phyloP scores from a whole-genome alignment of 169 alveolate species.

The Plasmodium inui region DNA sequence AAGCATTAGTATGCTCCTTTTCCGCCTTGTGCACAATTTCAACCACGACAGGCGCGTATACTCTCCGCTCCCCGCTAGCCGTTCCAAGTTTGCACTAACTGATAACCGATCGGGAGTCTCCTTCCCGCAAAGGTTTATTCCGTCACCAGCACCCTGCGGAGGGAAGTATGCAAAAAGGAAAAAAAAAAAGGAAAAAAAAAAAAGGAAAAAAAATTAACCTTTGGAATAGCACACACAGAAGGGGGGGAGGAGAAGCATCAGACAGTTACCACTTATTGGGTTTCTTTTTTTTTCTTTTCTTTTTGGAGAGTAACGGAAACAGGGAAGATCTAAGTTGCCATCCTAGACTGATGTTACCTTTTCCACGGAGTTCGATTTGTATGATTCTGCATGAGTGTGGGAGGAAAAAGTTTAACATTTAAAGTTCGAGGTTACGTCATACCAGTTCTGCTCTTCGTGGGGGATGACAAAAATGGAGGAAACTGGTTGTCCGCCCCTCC shows the following conservation, averaged over 20 bases:
- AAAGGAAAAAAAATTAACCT: background rate
- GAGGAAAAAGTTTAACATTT: background rate
- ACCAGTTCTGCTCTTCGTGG: background rate
- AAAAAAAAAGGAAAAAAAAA: background rate
- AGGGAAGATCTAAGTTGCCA: background rate
- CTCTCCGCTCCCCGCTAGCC: background rate
- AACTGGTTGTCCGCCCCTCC: background rate
- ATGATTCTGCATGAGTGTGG: background rate
- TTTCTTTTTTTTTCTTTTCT: background rate
- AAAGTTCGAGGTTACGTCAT: background rate
- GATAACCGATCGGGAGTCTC: slow-evolving; percentile 42
- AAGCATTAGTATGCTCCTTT: background rate
- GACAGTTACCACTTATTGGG: too few relatives aligned
- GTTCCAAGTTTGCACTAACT: background rate
- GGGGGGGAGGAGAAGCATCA: background rate
- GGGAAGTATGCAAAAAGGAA: background rate
- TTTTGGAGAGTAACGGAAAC: background rate
- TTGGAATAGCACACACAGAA: background rate
- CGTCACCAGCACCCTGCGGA: slow-evolving; percentile 10
- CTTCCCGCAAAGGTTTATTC: slow-evolving; percentile 52
- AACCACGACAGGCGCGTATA: background rate
- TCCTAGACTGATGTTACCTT: background rate
- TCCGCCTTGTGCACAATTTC: background rate
- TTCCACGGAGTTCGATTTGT: background rate
- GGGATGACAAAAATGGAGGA: background rate